Percentiles rank a stretch among this genome's conserved stretches.
These are phyloP conservation scores for Heliocybe sulcata DNA, from an alignment of 1,284 basidiomycete genomes.

Conservation along the genomic window DNA sequence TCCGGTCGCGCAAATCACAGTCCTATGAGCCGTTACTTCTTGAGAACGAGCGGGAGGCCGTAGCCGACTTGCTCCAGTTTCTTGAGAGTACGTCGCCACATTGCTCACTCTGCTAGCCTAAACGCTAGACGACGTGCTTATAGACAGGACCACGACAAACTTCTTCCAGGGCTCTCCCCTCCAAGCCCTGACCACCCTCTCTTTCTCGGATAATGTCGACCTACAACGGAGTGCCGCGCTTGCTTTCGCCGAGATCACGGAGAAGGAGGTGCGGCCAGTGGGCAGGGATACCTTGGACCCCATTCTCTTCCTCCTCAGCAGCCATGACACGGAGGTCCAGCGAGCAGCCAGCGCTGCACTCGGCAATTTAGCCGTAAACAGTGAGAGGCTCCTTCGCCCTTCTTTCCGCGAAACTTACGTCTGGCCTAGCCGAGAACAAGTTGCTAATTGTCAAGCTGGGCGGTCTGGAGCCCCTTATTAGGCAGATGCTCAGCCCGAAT, in stretches of 20 bases:
- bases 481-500: conserved; percentile 98
- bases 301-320: conserved; percentile 94
- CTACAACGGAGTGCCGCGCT: conserved; percentile 96
- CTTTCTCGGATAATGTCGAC: conserved; percentile 99
- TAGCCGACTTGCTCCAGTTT: conserved; percentile 95
- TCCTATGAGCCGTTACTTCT: conserved; percentile 90
- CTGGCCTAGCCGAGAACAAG: conserved; percentile 88
- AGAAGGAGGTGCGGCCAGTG: conserved; percentile 98
- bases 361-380: conserved; percentile 97
- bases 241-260: conserved; percentile 99
- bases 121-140: conserved; percentile 10
- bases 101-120: conserved; percentile 2
- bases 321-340: conserved; percentile 98
- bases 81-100: conserved; percentile 77
- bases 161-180: conserved; percentile 94
- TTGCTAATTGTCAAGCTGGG: conserved; percentile 97
- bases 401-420: conserved; percentile 10
- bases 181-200: conserved; percentile 91
- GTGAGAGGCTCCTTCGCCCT: conserved; percentile 40
- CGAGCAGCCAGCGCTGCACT: conserved; percentile 97
- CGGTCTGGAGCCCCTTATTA: conserved; percentile 95
- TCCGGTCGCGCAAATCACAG: conserved; percentile 73
- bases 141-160: conserved; percentile 94
- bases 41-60: conserved; percentile 98
- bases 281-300: conserved; percentile 97